Base-by-base conservation (phyloP, 2,329 filamentous ascomycete species). In the Juglanconis sp. region DNA sequence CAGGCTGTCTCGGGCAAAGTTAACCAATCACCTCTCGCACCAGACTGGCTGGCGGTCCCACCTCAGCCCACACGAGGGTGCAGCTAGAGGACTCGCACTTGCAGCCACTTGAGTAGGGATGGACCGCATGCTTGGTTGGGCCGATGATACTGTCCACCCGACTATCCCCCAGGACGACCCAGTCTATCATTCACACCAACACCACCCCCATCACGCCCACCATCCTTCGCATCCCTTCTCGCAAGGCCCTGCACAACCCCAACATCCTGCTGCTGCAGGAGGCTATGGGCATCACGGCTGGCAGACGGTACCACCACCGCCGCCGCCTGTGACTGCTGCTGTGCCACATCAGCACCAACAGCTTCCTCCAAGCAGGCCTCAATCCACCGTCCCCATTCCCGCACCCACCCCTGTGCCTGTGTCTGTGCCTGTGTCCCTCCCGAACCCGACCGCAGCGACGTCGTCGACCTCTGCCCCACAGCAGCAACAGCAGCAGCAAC, bases 271-370 rank as follows among this genome's bases (percentile, higher is more conserved):
- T 46, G 55, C 48, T 30, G 58, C 61, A 57, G 61, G 58, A 58
- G 58, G 61, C 49, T 63, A 63, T 63, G 61, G 61, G 48, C 61
- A 63, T 60, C 58, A 61, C 13, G 53, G 42, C 52, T 63, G 61
- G 61, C 36, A 64, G 64, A 57, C 65, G 65, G 60, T 65, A 66
- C 56, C 65, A 52, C 56, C 65, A 49, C 68, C 66, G 65, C 56
- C 60, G 49, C 63, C 58, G 24, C 48, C 56, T 57, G 63, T 61
- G 51, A 63, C 35, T 50, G 61, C 55, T 51, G 38, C 55, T 51
- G 55, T 63, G 51, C 52, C 57, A 52, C 60, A 53, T 7, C 65
- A 57, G 40, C 63, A 63, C 51, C 64, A 66, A 35, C 64, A 65
- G 10, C 61, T 64, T 30, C 63, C 65, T 40, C 63, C 58, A 40